Conservation (phyloP, 169 alveolate genomes). For the Plasmodium adleri region DNA sequence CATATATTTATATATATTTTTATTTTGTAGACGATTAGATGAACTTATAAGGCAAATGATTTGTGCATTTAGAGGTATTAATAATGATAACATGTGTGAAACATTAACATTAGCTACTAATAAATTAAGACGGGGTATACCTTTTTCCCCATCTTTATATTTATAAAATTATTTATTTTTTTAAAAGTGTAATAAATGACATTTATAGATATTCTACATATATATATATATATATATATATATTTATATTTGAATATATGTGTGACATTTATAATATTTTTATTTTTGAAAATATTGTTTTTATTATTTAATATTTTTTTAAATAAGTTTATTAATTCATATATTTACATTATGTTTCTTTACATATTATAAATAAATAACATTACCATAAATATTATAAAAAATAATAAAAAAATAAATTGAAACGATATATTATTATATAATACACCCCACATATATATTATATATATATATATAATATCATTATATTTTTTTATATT, state of each 20-base stretch:
- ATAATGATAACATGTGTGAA: constrained; percentile 94
- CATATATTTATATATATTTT: background rate
- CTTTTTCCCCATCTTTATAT: constrained; percentile 98
- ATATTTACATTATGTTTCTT: too few species aligned
- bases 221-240: constrained; percentile 3
- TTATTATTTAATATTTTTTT: too few species aligned
- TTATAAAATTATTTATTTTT: constrained; percentile 30
- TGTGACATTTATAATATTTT: background rate
- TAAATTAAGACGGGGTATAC: constrained; percentile 97
- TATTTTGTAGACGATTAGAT: constrained; percentile 94
- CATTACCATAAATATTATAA: too few species aligned
- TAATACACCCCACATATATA: too few species aligned
- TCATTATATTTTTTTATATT: too few species aligned
- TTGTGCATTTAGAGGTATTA: constrained; percentile 96
- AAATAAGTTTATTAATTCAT: too few species aligned
- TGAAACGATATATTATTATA: too few species aligned
- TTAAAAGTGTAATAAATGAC: background rate
- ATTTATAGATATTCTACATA: background rate
- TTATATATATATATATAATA: too few species aligned
- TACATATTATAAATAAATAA: too few species aligned
- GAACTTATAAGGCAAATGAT: constrained; percentile 98
- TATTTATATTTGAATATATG: background rate
- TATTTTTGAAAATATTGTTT: too few species aligned
- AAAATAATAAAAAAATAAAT: too few species aligned
- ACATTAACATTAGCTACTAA: constrained; percentile 93